A percentile compares a stretch with the other conserved stretches of the same genome.
These are phyloP conservation scores for Pichia scutulata DNA, from an alignment of 805 yeast genomes.

Conservation along the genomic window DNA sequence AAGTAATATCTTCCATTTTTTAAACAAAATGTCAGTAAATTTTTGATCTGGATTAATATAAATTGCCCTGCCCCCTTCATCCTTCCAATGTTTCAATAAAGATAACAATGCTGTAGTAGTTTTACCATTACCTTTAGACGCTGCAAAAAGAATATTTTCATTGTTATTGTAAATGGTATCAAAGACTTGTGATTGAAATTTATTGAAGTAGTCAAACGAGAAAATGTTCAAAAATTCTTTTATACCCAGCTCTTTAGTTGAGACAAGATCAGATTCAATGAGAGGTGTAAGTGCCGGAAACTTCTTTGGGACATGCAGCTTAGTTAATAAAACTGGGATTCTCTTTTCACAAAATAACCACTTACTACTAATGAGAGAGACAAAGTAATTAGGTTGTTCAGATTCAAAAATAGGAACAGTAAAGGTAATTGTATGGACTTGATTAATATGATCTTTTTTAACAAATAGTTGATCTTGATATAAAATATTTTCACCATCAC, in stretches of 20 bases:
- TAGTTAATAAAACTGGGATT: conserved; percentile 49
- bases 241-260: conserved; percentile 40
- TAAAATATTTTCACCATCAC: conserved; percentile 72
- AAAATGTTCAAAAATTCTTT: conserved; percentile 42
- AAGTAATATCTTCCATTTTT: conserved; percentile 48
- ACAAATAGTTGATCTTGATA: conserved; percentile 49
- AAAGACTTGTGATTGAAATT: conserved; percentile 66
- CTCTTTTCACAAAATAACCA: conserved; percentile 76
- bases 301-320: conserved; percentile 50
- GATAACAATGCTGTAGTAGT: conserved; percentile 67
- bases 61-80: conserved; percentile 60
- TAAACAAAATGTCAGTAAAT: conserved; percentile 38
- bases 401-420: conserved; percentile 56
- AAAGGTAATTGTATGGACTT: conserved; percentile 55
- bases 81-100: conserved; percentile 62
- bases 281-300: conserved; percentile 57
- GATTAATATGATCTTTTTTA: conserved; percentile 38
- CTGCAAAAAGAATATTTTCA: conserved; percentile 53
- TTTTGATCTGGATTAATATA: conserved; percentile 63
- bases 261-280: conserved; percentile 42
- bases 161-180: conserved; percentile 48
- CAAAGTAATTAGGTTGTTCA: conserved; percentile 60
- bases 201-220: conserved; percentile 52
- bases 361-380: conserved; percentile 65
- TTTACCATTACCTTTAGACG: conserved; percentile 72